Evolutionary conservation across 441 rosid genomes (phyloP), one percentile per base, ranked within the genome.

Genomic region (Pelargonium fulgidum): DNA sequence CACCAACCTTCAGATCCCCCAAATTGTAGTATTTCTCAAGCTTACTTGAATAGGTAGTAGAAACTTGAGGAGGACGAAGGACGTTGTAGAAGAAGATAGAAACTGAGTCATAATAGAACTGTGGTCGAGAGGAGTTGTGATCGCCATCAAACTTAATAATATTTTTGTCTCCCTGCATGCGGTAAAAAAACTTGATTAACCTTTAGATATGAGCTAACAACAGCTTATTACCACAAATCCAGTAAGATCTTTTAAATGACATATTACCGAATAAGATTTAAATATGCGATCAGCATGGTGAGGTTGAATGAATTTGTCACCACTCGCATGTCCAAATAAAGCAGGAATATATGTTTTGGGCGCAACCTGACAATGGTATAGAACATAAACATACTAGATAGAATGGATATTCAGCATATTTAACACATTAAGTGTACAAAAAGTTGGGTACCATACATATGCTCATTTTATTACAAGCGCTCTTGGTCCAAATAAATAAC

Each of bases 61-160:
- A 79, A 67, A 75, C 74, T 72, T 72, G 91, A 79, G 99, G 97
- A 64, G 97, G 99, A 72, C 77, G 95, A 70, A 93, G 90, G 70
- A 91, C 86, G 73, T 87, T 91, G 84, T 80, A 84, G 85, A 93
- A 91, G 91, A 93, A 93, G 73, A 88, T 81, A 77, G 95, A 88
- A 69, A 93, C 96, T 0, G 99, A 93, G 78, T 93, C 96, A 69
- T 89, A 91, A 75, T 81, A 93, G 74, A 84, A 89, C 62, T 89
- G 97, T 22, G 99, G 97, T 74, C 99, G 81, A 22, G 99, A 87
- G 47, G 97, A 82, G 79, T 93, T 93, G 81, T 91, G 97, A 73
- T 93, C 97, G 56, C 97, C 99, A 71, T 93, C 93, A 77, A 93
- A 93, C 78, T 86, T 89, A 73, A 93, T 89, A 72, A 93, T 78